Percentiles rank a stretch among this genome's conserved stretches.
Conservation (phyloP, 768 basidiomycete species). For the Panus rudis region DNA sequence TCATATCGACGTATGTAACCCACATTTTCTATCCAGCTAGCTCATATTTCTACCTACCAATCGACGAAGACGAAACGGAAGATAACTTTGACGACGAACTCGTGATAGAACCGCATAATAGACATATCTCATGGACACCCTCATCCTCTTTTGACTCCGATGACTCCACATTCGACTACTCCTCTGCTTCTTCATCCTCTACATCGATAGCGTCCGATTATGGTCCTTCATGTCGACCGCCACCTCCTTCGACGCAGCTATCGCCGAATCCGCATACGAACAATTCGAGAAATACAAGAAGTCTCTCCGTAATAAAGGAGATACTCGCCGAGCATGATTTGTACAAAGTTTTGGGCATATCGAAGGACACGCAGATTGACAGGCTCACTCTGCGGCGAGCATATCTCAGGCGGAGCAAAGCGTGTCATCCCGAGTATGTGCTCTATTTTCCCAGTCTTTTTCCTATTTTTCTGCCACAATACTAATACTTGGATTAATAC, state of each 20-base stretch:
- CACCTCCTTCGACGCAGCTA: conserved; percentile 8
- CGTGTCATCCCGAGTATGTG: conserved; percentile 83
- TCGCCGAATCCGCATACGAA: neutral
- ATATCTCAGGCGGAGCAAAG: conserved; percentile 66
- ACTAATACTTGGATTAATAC: too few relatives aligned
- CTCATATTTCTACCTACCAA: conserved; percentile 56
- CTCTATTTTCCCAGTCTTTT: neutral
- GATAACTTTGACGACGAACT: conserved; percentile 41
- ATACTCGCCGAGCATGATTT: conserved; percentile 61
- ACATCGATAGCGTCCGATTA: conserved; percentile 13
- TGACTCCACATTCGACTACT: conserved; percentile 11
- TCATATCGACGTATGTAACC: neutral
- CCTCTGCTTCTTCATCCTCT: conserved; percentile 21
- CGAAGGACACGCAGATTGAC: conserved; percentile 44
- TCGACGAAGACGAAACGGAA: conserved; percentile 41
- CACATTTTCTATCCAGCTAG: conserved; percentile 36
- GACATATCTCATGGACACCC: conserved; percentile 22
- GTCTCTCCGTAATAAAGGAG: conserved; percentile 34
- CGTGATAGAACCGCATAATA: conserved; percentile 30
- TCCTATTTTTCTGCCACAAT: neutral
- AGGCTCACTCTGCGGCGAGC: conserved; percentile 61
- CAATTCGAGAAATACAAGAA: conserved; percentile 9
- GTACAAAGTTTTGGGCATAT: conserved; percentile 66
- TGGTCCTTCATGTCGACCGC: conserved; percentile 3
- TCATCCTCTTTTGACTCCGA: conserved; percentile 9